Evolutionary conservation across 2,329 filamentous ascomycete species (phyloP), one percentile per base, ranked within the genome.

Genomic region (Xylaria sp.): DNA sequence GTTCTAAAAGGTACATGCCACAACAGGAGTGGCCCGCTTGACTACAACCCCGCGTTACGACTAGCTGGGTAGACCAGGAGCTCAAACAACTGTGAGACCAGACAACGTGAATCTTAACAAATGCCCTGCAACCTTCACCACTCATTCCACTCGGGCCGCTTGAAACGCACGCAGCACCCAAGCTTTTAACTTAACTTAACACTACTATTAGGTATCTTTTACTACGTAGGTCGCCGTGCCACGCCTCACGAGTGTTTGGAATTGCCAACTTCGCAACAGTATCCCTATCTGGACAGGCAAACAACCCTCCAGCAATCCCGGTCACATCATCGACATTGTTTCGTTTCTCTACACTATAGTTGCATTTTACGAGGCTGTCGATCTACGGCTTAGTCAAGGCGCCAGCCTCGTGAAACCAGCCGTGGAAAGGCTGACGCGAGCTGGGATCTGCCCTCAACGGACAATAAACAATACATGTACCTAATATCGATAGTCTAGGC

Each of bases 21-120:
- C 21, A 15, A n/a, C n/a, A 5, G 9, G 9, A 25, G 15, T 40
- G 9, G 38, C 52, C 38, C 19, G 5, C 31, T 17, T 28, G 9
- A 31, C 28, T 37, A 43, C 49, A 61, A 51, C 57, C 61, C 57
- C 52, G 53, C 58, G 53, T 57, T 54, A 57, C 17, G 42, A 35
- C 25, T 12, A 14, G 8, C n/a, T 25, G 14, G 47, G 46, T 35
- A 37, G 31, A 50, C 33, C 25, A 25, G 56, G 52, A 71, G 69
- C 69, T 72, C 70, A 72, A 72, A 73, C 70, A 55, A 21, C 58
- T 43, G 64, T 72, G 71, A 72, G 69, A 72, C 71, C 70, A 54
- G 59, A 25, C 42, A 31, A 31, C 28, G 12, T 28, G 25, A 28
- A 47, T 31, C 25, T 17, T n/a, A n/a, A 31, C 42, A 25, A 45